Evolutionary conservation across 345 rosid species (phyloP), one percentile per base, ranked within the genome.

Genomic region (Arabis hirsuta): DNA sequence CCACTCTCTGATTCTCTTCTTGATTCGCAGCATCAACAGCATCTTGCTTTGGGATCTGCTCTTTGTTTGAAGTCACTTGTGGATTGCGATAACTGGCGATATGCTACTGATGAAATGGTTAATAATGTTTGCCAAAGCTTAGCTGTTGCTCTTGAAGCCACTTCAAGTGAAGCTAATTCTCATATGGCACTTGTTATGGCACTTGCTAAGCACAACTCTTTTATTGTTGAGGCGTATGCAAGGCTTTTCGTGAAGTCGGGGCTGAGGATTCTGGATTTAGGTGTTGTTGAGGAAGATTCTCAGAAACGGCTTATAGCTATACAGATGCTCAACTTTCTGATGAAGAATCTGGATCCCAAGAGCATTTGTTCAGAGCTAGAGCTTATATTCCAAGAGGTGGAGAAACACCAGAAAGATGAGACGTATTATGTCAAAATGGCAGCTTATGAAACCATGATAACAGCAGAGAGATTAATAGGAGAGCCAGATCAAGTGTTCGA

Each of bases 1-100:
- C 98, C 99, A 50, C 95, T 96, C 48, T 80, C 89, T 12, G 90
- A 92, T 14, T 92, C 92, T 73, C 92, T 90, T 34, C 36, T 90
- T 19, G 90, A 83, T 54, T 79, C 92, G 11, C 80, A 69, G 22
- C 79, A 76, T 39, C 97, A 84, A 67, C 98, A 88, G 41, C 81
- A 92, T 82, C 87, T 96, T 34, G 83, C 96, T 53, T 84, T 96
- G 26, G 99, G 99, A 24, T 87, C 99, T 77, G 97, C 98, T 14
- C 89, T 96, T 66, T 96, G 98, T 69, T 81, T 96, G 73, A 92
- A 84, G 82, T 92, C 96, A 24, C 97, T 96, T 6, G 95, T 92
- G 67, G 99, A 92, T 27, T 81, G 86, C 0, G 95, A 90, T 57
- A 96, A 90, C 60, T 96, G 99, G 99, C 79, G 89, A 38, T 96